phyloP scores from a whole-genome alignment of 2,329 filamentous ascomycete species.

The Diaporthe citrichinensis region DNA sequence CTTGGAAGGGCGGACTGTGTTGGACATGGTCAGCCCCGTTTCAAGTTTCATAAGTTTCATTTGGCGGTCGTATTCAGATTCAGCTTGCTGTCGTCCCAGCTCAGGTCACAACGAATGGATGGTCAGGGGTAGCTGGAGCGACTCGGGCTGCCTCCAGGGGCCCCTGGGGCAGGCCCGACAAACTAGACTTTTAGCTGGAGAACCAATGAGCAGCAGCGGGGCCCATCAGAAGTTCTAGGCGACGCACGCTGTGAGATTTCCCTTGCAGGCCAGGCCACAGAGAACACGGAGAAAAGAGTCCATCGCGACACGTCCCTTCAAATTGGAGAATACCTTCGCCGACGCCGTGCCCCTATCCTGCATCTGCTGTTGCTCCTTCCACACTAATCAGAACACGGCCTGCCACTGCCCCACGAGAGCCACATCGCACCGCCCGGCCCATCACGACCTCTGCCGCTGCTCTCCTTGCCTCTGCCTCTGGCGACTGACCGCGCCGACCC shows the following conservation, averaged over 20 bases:
- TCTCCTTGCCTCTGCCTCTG: neutral
- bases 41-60: conserved; percentile 37
- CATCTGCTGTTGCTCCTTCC: conserved; percentile 23
- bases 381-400: conserved; percentile 7
- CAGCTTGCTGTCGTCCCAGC: conserved; percentile 19
- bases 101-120: conserved; percentile 2
- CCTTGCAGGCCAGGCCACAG: neutral
- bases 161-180: conserved; percentile 20
- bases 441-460: conserved; percentile 9
- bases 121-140: conserved; percentile 36
- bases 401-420: conserved; percentile 26
- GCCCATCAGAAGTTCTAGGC: conserved; percentile 24
- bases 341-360: conserved; percentile 23
- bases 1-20: conserved; percentile 20
- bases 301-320: conserved; percentile 28
- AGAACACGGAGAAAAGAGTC: conserved; percentile 3
- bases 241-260: conserved; percentile 20
- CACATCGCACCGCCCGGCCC: conserved; percentile 13
- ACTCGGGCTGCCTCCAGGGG: conserved; percentile 29
- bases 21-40: conserved; percentile 22
- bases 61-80: conserved; percentile 35
- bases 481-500: conserved; percentile 1
- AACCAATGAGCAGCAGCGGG: conserved; percentile 24
- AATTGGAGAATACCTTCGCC: conserved; percentile 10
- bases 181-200: conserved; percentile 16